phyloP scores from a whole-genome alignment of 371 early-diverging fungal species.

The Batrachochytrium dendrobatidis region DNA sequence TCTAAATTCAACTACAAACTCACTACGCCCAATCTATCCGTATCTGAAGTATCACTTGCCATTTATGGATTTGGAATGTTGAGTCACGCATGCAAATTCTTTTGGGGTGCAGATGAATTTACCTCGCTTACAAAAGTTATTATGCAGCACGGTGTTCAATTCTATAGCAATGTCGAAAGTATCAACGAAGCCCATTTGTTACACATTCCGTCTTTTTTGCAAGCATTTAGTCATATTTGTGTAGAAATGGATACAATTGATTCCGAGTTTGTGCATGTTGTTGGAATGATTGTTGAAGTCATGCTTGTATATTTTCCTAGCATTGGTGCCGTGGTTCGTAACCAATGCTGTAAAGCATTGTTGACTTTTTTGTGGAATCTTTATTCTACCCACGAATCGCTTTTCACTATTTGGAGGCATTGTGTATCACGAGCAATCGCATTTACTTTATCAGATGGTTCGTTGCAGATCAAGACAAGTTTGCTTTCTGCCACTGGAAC shows the following conservation, averaged over 20 bases:
- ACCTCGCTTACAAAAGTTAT: conserved; percentile 5
- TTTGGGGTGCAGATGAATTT: conserved; percentile 37
- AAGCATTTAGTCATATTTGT: conserved; percentile 54
- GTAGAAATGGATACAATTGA: conserved; percentile 41
- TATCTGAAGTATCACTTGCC: conserved; percentile 53
- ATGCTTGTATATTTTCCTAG: conserved; percentile 36
- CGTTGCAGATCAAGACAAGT: neutral
- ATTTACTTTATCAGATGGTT: neutral
- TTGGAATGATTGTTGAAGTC: conserved; percentile 42
- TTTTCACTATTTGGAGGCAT: neutral
- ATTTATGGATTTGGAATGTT: conserved; percentile 68
- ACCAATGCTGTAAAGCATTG: neutral
- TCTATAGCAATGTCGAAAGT: neutral
- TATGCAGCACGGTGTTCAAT: conserved; percentile 13
- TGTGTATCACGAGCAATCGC: neutral
- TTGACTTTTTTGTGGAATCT: neutral
- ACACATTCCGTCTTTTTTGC: conserved; percentile 57
- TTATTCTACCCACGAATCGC: neutral
- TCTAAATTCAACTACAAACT: conserved; percentile 30
- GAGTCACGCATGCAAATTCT: conserved; percentile 49
- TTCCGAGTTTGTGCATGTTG: conserved; percentile 36
- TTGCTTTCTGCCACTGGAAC: neutral
- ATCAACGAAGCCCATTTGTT: conserved; percentile 30
- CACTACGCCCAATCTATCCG: conserved; percentile 44
- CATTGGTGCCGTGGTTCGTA: neutral